Base-by-base conservation (phyloP, 2,329 filamentous ascomycete genomes). In the Capronia coronata region DNA sequence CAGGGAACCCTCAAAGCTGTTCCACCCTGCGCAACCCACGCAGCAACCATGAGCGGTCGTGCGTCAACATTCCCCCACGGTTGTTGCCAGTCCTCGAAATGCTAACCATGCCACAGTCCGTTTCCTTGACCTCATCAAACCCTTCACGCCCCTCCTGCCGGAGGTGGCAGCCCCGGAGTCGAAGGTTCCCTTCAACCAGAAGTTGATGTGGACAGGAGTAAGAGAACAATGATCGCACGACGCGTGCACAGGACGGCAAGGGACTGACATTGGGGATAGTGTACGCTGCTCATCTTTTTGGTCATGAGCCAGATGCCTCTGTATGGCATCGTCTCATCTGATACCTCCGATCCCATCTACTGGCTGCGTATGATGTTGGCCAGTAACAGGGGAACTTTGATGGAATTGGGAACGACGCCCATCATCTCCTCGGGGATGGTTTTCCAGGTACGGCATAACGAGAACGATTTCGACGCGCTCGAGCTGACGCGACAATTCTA, bases 391-490 rank as follows among this genome's bases (percentile, higher is more conserved):
- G 90, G 90, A 72, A 95, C 90, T 21, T 71, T 95, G 70, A 95
- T 95, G 90, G 90, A 95, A 68, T 68, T 95, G 75, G 89, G 90
- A 77, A 93, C 97, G 64, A 95, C 93, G 19, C 94, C 94, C 64
- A 98, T 98, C 73, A 97, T 98, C 75, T 96, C 93, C 54, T 97
- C 93, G 30, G 93, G 93, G 74, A 98, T 98, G 93, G 89, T 98
- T 66, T 98, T 98, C 83, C 93, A 98, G 73, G 72, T 75, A 70
- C 56, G 66, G 49, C n/a, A 18, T 27, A 23, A 42, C 9, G 11
- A 29, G 30, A 30, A 38, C 13, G 9, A 29, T 38, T 11, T 25
- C 30, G 43, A 43, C 21, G 37, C 13, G 7, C n/a, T n/a, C 18
- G 23, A 22, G 29, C n/a, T 30, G 16, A 48, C 21, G 16, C 45